Base-by-base conservation (phyloP, 768 basidiomycete genomes). In the Agrocybe pediades region DNA sequence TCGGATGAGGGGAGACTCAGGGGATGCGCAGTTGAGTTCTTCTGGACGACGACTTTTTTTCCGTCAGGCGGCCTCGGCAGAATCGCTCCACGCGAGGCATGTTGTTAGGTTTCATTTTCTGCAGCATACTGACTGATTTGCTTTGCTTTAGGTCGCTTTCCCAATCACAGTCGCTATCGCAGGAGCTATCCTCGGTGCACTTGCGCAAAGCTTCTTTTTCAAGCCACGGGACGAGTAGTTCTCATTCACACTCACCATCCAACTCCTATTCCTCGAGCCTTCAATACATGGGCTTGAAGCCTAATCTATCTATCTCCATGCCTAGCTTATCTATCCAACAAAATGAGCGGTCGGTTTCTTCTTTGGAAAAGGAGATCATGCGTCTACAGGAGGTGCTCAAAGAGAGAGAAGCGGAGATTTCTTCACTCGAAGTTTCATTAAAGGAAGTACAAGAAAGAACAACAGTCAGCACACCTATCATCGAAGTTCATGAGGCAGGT, bases 351-450 rank as follows among this genome's bases (percentile, higher is more conserved):
- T 92, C 93, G 23, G 85, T 86, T 6, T 76, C 81, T 16, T 95
- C 94, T 67, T 78, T 97, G 55, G 95, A 97, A 71, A 88, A 90
- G 63, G 96, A 98, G 71, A 92, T 98, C 54, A 95, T 94, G 88
- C 86, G 95, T 53, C 73, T 98, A 41, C 96, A 98, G 68, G 88
- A 94, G 62, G 92, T 94, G 27, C 77, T 98, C 55, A 90, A 86
- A 65, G 90, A 94, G 58, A 82, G 95, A 45, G 96, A 98, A 70
- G 79, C 85, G n/a, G 96, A 98, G 70, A 98, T 98, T 46, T 75
- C 78, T 43, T 70, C 78, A 24, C 78, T 97, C 13, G 95, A 96
- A 59, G 70, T 70, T 25, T 80, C 80, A 6, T 59, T 81, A 36
- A 78, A 72, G 58, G 68, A 73, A 47, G 71, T 57, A 44, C 69